Percentiles rank a stretch among this genome's conserved stretches.
Conservation (phyloP, 441 rosid species). For the Jatropha multifida region DNA sequence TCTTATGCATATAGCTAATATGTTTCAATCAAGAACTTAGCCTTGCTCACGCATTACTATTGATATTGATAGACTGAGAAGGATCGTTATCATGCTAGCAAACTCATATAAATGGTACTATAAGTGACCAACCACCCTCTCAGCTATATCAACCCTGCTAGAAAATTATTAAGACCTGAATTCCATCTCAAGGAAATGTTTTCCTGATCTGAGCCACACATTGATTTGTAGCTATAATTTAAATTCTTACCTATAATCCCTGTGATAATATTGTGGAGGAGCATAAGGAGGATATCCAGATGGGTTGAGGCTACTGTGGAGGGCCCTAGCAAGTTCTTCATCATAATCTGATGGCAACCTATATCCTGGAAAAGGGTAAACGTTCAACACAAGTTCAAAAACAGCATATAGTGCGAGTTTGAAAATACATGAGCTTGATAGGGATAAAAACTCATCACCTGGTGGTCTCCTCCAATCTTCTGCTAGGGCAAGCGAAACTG, state of each 20-base stretch:
- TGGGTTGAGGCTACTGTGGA: slow-evolving; percentile 41
- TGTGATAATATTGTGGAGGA: slow-evolving; percentile 33
- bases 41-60: neutral
- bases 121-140: neutral
- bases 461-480: slow-evolving; percentile 65
- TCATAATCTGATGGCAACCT: slow-evolving; percentile 47
- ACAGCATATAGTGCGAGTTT: neutral
- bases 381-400: neutral
- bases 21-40: neutral
- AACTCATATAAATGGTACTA: neutral
- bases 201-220: neutral
- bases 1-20: neutral
- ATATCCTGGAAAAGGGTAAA: slow-evolving; percentile 39
- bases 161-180: neutral
- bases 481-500: slow-evolving; percentile 56
- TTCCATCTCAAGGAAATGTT: slow-evolving; percentile 1
- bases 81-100: neutral
- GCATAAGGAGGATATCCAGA: slow-evolving; percentile 55
- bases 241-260: slow-evolving; percentile 45
- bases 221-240: neutral
- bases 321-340: slow-evolving; percentile 48
- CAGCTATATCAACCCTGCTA: neutral
- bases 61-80: neutral
- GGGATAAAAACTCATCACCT: slow-evolving; percentile 37
- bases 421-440: neutral